These are phyloP conservation scores for Lignosus rhinocerotis DNA, from an alignment of 1,284 basidiomycete species.

Conservation along the genomic window DNA sequence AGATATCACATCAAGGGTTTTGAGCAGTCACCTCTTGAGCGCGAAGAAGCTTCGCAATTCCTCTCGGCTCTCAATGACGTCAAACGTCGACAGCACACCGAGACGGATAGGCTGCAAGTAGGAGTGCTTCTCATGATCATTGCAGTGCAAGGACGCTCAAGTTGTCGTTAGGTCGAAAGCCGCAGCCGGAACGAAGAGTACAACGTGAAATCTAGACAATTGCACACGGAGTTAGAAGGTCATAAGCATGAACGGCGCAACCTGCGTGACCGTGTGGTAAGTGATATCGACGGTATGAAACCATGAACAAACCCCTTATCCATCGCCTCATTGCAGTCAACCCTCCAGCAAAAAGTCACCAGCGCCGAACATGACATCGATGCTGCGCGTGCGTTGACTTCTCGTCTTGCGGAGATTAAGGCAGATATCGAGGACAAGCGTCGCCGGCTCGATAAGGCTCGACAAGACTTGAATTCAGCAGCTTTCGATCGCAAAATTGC, in stretches of 20 bases:
- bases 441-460: constrained; percentile 55
- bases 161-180: constrained; percentile 43
- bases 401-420: constrained; percentile 38
- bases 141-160: not conserved
- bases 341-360: constrained; percentile 22
- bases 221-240: constrained; percentile 55
- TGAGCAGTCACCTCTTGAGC: constrained; percentile 62
- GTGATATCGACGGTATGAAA: constrained; percentile 17
- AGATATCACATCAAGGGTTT: constrained; percentile 78
- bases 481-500: constrained; percentile 74
- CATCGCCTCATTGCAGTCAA: constrained; percentile 12
- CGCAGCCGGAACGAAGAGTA: constrained; percentile 58
- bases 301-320: not conserved
- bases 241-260: constrained; percentile 53
- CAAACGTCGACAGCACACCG: constrained; percentile 53
- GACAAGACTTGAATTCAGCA: constrained; percentile 57
- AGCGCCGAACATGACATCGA: constrained; percentile 29
- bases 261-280: constrained; percentile 65
- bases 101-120: constrained; percentile 67
- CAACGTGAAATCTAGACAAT: constrained; percentile 49
- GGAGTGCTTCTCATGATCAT: not conserved
- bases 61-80: constrained; percentile 59
- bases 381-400: constrained; percentile 24
- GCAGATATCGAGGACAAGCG: constrained; percentile 65
- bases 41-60: constrained; percentile 73